Conservation (phyloP, 371 early-diverging fungal genomes). For the Lichtheimia corymbifera region DNA sequence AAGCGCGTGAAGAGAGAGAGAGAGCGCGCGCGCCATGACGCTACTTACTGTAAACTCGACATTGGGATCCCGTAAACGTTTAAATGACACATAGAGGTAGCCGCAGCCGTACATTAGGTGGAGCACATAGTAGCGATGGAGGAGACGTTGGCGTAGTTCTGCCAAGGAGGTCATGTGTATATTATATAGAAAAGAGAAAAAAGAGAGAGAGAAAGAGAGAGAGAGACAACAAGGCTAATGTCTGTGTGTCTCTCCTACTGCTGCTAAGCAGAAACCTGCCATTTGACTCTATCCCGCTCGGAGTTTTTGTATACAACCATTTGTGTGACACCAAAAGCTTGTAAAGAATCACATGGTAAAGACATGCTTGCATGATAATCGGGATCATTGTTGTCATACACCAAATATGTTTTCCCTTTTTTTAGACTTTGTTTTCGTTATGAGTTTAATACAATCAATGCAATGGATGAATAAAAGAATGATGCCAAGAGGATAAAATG, state of each 20-base stretch:
- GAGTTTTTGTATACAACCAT: no score
- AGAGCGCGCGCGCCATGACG: no score
- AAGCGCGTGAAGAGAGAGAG: neutral
- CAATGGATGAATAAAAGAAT: no score
- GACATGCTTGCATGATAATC: no score
- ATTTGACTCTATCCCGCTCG: no score
- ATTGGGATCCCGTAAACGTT: constrained; percentile 1
- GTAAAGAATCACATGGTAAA: no score
- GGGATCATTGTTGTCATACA: no score
- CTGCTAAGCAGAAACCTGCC: no score
- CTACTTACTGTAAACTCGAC: neutral
- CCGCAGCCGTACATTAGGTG: constrained; percentile 39
- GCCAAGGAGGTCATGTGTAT: constrained; percentile 26
- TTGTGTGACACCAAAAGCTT: no score
- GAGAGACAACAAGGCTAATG: neutral
- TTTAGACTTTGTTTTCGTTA: neutral
- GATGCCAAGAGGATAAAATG: neutral
- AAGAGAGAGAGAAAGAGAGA: neutral
- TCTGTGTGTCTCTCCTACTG: no score
- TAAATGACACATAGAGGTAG: constrained; percentile 13
- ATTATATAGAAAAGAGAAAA: neutral
- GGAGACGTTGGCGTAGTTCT: constrained; percentile 47
- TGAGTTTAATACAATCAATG: neutral
- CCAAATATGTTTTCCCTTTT: neutral
- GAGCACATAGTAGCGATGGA: constrained; percentile 56